Evolutionary conservation across 1,284 basidiomycete genomes (phyloP).

Genomic region (Tilletia indica): DNA sequence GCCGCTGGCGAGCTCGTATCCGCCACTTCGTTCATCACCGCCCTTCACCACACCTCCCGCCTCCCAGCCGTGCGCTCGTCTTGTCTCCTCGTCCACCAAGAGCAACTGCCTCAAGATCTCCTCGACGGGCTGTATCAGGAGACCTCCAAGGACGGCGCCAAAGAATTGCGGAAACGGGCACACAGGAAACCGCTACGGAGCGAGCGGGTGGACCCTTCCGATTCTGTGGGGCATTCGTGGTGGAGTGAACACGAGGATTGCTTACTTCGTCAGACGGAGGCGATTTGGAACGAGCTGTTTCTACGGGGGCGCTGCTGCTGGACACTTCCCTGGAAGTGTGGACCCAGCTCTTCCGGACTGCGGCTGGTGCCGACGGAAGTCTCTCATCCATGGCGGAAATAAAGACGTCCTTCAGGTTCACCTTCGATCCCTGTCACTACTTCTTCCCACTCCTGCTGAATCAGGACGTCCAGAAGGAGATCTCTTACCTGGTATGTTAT

Average conservation of each 20-base stretch:
- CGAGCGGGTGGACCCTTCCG: not conserved
- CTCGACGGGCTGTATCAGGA: not conserved
- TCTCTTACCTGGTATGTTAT: not conserved
- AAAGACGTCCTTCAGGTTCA: not conserved
- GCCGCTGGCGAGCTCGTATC: not conserved
- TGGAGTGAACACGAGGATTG: not conserved
- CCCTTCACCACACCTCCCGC: not conserved
- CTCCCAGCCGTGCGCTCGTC: not conserved
- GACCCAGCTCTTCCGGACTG: not conserved
- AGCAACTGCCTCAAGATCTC: not conserved
- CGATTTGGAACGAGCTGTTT: not conserved
- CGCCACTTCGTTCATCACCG: not conserved
- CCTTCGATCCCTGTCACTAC: constrained; percentile 1
- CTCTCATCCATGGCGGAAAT: not conserved
- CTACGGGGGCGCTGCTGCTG: not conserved
- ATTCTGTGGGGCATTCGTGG: not conserved
- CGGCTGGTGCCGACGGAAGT: not conserved
- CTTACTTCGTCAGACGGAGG: not conserved
- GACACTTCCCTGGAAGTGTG: not conserved
- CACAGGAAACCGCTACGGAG: not conserved
- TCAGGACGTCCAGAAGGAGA: not conserved
- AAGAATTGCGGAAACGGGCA: not conserved
- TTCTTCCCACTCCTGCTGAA: not conserved
- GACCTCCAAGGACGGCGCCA: not conserved
- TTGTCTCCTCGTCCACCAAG: not conserved